Percentiles rank a stretch among this genome's conserved stretches.
Evolutionary conservation across 2,329 filamentous ascomycete genomes (phyloP).

Genomic region (Trichoderma gracile): DNA sequence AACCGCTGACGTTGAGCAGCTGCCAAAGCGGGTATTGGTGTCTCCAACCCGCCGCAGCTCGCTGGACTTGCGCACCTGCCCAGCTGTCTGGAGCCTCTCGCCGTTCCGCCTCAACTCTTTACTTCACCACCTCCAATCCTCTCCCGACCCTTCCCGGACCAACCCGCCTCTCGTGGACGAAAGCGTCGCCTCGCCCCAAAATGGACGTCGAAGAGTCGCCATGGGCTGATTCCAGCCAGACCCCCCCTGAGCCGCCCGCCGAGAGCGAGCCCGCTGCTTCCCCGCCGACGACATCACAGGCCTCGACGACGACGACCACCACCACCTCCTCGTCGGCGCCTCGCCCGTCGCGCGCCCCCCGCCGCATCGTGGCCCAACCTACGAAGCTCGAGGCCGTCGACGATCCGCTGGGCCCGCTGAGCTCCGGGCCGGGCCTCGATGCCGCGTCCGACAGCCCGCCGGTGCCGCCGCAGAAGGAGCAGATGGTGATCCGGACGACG

Average conservation of each 20-base stretch:
- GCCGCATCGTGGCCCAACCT: constrained; percentile 70
- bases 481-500: constrained; percentile 60
- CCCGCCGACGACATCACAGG: constrained; percentile 37
- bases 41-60: neutral
- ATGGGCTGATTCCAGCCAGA: constrained; percentile 51
- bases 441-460: constrained; percentile 58
- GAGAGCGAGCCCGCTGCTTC: constrained; percentile 37
- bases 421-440: constrained; percentile 58
- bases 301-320: constrained; percentile 30
- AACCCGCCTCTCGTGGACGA: neutral
- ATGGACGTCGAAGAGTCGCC: constrained; percentile 58
- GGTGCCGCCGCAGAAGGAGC: constrained; percentile 68
- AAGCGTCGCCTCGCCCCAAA: constrained; percentile 24
- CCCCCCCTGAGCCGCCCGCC: constrained; percentile 35
- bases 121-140: neutral
- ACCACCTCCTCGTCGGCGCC: constrained; percentile 34
- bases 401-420: constrained; percentile 76
- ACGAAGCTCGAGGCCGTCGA: constrained; percentile 77
- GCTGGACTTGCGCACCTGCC: neutral
- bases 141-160: neutral
- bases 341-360: constrained; percentile 52
- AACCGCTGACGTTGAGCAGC: constrained; percentile 24
- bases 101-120: neutral
- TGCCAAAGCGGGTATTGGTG: constrained; percentile 16
- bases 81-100: constrained; percentile 6